A percentile compares a stretch with the other conserved stretches of the same genome.
These are phyloP conservation scores for Pseudogymnoascus sp. DNA, from an alignment of 2,329 filamentous ascomycete species.

Conservation along the genomic window DNA sequence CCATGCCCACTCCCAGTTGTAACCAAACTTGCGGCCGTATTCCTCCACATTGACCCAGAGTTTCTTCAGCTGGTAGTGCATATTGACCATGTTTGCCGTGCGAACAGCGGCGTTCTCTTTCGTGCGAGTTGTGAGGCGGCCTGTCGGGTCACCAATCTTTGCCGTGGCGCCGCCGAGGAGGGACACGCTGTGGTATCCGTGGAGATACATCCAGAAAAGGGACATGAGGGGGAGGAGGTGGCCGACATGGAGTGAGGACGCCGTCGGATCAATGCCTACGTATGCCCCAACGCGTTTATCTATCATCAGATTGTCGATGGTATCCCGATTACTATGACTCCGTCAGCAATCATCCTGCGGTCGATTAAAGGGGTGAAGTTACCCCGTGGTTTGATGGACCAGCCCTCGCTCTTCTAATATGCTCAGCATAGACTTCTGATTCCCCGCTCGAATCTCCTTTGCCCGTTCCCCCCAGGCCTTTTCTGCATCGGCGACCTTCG, in stretches of 20 bases:
- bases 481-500: slow-evolving; percentile 25
- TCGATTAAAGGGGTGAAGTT: slow-evolving; percentile 25
- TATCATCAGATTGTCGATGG: slow-evolving; percentile 56
- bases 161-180: slow-evolving; percentile 69
- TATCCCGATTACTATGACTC: slow-evolving; percentile 31
- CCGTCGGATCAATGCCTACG: slow-evolving; percentile 75
- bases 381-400: slow-evolving; percentile 69
- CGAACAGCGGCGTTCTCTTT: slow-evolving; percentile 43
- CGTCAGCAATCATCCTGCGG: slow-evolving; percentile 11
- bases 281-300: slow-evolving; percentile 63
- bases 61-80: slow-evolving; percentile 61
- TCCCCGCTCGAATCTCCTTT: slow-evolving; percentile 40
- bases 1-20: slow-evolving; percentile 57
- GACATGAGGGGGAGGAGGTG: slow-evolving; percentile 77
- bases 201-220: slow-evolving; percentile 73
- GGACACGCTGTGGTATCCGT: slow-evolving; percentile 60
- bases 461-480: slow-evolving; percentile 41
- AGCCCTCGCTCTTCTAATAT: slow-evolving; percentile 63
- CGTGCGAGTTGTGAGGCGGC: slow-evolving; percentile 54
- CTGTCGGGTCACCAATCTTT: slow-evolving; percentile 71
- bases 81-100: slow-evolving; percentile 56
- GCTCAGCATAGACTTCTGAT: slow-evolving; percentile 48
- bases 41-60: slow-evolving; percentile 67
- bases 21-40: slow-evolving; percentile 58
- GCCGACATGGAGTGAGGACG: slow-evolving; percentile 69